Evolutionary conservation across 108 stramenopile species (phyloP), one percentile per base, ranked within the genome.

Genomic region (Pseudonitzschia delicatissima): DNA sequence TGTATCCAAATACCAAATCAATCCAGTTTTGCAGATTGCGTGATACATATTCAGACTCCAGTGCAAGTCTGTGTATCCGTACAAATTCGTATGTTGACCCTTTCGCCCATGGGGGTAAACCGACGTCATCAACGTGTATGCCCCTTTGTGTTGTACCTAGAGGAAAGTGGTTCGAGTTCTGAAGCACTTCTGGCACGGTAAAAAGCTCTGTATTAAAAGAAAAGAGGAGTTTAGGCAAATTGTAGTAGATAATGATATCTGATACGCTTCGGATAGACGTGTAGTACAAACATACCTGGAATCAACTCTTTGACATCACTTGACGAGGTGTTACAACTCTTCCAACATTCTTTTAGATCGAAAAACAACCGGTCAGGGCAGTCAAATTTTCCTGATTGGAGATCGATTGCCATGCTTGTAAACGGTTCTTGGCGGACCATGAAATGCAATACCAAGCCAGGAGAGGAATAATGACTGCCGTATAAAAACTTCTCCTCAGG

Each of bases 31-130:
- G 96, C 29, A 99, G 81, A 79, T 95, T 87, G 42, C 77, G 73
- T 12, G 95, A 93, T 45, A 95, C 96, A 64, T 97, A 79, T 44
- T 90, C 88, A 69, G 84, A 87, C 60, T 90, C 88, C 21, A 94
- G 82, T 6, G 90, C 90, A 69, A 82, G 75, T 34, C 93, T 70
- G 83, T 90, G 87, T 18, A 90, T 87, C 77, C 90, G 88, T 32
- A 94, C 76, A 69, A 91, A 94, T 48, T 78, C 89, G 66, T 95
- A 89, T 17, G 99, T 81, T 29, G 89, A 91, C 42, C 87, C 90
- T 57, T 90, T 90, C 0, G 98, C 97, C 99, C 99, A 99, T 2
- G 99, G 97, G 6, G 99, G 99, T 53, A 99, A 73, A 12, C 67
- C 64, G 9, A 99, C 98, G 68, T 98, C 96, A 15, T 86, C 89